Conservation (phyloP, 2,329 filamentous ascomycete species). For the Ophiostoma tasmaniense region DNA sequence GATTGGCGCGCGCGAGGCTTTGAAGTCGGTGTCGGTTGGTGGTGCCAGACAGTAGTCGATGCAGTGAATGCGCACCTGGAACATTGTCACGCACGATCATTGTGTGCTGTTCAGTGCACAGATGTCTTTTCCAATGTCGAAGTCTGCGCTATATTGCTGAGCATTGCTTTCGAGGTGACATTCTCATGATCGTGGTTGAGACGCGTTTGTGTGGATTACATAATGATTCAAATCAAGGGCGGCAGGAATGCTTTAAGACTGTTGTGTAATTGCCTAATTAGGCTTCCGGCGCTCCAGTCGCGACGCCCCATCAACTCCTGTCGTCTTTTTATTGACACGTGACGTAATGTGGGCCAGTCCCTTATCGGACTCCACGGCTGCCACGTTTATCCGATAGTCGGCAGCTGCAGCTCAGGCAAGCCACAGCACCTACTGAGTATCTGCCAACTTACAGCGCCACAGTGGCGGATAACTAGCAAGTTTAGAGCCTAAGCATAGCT, state of each 20-base stretch:
- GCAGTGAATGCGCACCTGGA: conserved; percentile 88
- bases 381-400: neutral
- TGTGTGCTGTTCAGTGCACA: neutral
- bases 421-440: too few relatives aligned
- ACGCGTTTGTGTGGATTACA: neutral
- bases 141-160: neutral
- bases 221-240: neutral
- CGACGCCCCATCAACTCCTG: neutral
- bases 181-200: neutral
- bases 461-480: neutral
- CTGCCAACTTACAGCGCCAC: neutral
- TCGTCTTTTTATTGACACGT: neutral
- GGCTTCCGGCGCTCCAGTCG: neutral
- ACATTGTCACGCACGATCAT: conserved; percentile 35
- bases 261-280: conserved; percentile 6
- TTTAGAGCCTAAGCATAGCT: neutral
- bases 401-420: neutral
- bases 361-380: neutral
- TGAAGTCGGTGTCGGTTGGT: conserved; percentile 67
- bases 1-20: conserved; percentile 44
- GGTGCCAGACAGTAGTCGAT: conserved; percentile 86
- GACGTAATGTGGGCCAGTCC: neutral
- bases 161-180: neutral
- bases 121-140: neutral
- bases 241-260: neutral